A percentile compares a stretch with the other conserved stretches of the same genome.
These are phyloP conservation scores for Tetrahymena thermophila DNA, from an alignment of 73 alveolate species.

Conservation along the genomic window DNA sequence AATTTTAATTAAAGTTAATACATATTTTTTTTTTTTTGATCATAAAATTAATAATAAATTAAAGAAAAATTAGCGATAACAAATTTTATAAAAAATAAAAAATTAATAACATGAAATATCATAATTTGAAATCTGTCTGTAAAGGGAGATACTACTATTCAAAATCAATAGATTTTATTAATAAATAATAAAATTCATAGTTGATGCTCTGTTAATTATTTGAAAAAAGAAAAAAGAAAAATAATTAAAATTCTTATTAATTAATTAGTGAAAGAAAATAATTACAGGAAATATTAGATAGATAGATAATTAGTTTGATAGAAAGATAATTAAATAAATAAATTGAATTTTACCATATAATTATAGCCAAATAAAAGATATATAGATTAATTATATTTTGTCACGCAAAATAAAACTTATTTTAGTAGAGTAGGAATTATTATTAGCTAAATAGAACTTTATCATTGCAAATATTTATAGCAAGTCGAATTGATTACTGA, in stretches of 20 bases:
- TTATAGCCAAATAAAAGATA: background rate
- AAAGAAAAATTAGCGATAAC: background rate
- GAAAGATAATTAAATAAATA: background rate
- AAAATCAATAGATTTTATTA: background rate
- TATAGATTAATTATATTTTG: too few species aligned
- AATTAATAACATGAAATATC: background rate
- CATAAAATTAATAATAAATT: too few species aligned
- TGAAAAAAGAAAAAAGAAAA: background rate
- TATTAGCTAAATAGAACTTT: too few species aligned
- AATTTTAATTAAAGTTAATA: too few species aligned
- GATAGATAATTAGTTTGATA: background rate
- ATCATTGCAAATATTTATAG: too few species aligned
- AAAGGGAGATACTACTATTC: background rate
- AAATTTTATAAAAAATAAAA: background rate
- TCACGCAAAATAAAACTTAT: too few species aligned
- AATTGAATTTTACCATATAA: background rate
- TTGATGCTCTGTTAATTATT: too few species aligned
- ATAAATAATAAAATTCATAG: background rate
- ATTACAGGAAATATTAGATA: too few species aligned
- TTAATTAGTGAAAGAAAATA: background rate
- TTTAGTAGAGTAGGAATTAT: too few species aligned
- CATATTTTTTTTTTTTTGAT: too few species aligned
- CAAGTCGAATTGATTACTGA: too few species aligned
- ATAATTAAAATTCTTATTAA: too few species aligned
- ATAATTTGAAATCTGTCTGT: background rate